A percentile compares a stretch with the other conserved stretches of the same genome.
These are phyloP conservation scores for Magnusiomyces paraingens DNA, from an alignment of 1,139 yeast genomes.

Conservation along the genomic window DNA sequence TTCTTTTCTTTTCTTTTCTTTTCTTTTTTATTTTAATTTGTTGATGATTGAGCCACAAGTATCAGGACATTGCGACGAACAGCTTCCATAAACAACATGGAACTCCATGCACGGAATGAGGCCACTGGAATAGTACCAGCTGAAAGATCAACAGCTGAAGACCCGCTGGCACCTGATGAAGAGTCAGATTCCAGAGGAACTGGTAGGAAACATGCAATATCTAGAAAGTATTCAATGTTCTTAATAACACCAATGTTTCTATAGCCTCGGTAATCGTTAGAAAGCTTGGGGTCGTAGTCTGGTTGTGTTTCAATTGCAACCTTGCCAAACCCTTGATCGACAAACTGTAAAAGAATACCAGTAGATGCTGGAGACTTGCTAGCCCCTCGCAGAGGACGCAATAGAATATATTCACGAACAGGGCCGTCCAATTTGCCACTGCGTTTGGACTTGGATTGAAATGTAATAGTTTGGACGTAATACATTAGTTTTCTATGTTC, in stretches of 20 bases:
- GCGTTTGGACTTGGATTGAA: background rate
- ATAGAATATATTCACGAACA: background rate
- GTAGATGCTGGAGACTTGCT: background rate
- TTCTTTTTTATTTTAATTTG: too few species aligned
- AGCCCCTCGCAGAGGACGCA: background rate
- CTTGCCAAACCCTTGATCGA: background rate
- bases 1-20: too few species aligned
- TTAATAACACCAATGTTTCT: constrained; percentile 3
- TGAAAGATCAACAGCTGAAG: background rate
- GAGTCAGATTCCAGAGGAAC: constrained; percentile 1
- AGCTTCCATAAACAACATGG: constrained; percentile 13
- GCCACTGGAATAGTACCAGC: constrained; percentile 7
- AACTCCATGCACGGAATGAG: constrained; percentile 14
- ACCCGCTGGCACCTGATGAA: too few species aligned
- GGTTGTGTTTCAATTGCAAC: constrained; percentile 3
- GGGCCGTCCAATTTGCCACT: background rate
- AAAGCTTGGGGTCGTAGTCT: background rate
- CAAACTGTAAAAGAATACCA: constrained; percentile 1
- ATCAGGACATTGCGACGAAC: background rate
- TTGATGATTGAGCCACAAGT: background rate
- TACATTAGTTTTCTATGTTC: background rate
- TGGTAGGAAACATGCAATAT: background rate
- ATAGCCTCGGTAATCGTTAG: background rate
- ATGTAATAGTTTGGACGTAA: background rate
- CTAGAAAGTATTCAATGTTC: constrained; percentile 5